Evolutionary conservation across 768 basidiomycete species (phyloP).

Genomic region (Agaricus sinodeliciosus): DNA sequence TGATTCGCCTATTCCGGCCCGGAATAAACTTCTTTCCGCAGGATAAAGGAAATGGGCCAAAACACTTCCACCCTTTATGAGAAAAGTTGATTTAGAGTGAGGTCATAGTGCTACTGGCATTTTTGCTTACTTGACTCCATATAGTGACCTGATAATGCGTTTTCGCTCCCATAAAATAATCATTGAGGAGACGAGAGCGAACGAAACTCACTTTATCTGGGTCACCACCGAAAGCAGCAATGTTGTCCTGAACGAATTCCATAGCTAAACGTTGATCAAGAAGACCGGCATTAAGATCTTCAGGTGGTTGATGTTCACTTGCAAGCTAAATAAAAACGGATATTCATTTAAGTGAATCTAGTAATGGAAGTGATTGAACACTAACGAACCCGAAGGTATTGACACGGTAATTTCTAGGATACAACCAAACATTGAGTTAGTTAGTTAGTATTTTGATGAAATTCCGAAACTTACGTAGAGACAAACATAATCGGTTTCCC

Average conservation of each 20-base stretch:
- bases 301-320: conserved; percentile 34
- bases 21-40: conserved; percentile 31
- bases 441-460: neutral
- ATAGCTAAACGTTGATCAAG: conserved; percentile 56
- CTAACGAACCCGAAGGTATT: conserved; percentile 54
- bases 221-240: conserved; percentile 59
- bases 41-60: conserved; percentile 43
- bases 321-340: conserved; percentile 27
- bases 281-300: conserved; percentile 54
- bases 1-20: conserved; percentile 47
- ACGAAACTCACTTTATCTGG: conserved; percentile 33
- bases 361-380: neutral
- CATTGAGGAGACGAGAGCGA: too few species aligned
- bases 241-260: conserved; percentile 57
- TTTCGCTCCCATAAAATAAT: too few species aligned
- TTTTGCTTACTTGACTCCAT: too few species aligned
- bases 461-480: conserved; percentile 40
- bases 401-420: conserved; percentile 46
- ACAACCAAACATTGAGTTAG: neutral
- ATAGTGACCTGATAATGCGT: conserved; percentile 34
- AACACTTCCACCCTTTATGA: conserved; percentile 42
- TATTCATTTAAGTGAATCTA: neutral
- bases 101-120: too few species aligned
- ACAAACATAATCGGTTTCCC: conserved; percentile 54
- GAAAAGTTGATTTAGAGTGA: too few species aligned